Base-by-base conservation (phyloP, 805 yeast species). In the Lipomyces oligophaga region DNA sequence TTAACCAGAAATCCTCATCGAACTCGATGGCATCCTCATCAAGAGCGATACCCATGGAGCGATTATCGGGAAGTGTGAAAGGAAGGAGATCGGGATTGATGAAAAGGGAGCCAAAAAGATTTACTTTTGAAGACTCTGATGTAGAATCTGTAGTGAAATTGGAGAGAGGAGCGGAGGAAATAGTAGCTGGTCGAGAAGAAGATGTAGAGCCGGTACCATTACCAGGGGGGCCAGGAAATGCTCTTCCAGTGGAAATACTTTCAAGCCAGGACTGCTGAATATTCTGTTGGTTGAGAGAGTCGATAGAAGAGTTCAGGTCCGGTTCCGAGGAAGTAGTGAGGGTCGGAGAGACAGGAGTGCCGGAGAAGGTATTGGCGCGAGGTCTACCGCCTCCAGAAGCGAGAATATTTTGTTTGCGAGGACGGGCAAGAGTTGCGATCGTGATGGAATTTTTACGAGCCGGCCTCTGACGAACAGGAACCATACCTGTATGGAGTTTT, bases 401-500 rank as follows among this genome's bases (percentile, higher is more conserved):
- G 4, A 34, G 16, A 6, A 36, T 37, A 13, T 43, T 31, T 8
- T 30, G 30, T 13, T 36, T 44, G 26, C 43, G 42, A n/a, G 42
- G 48, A 7, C 54, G 51, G 26, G 31, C 38, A 24, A 50, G 48
- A 18, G 54, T 45, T 33, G 52, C 55, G 36, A 46, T 41, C 20
- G 55, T 46, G 47, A 46, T 49, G 5, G 55, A 51, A 44, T 48
- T 48, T 22, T 51, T 51, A 15, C 55, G 48, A 11, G 41, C 36
- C 42, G 38, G 55, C 18, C 52, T 45, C 22, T 37, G 33, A 28
- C 55, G 48, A 15, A 45, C 22, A 15, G 42, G 34, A 19, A 47
- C 36, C 21, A 51, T 43, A 21, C 49, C 49, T 5, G 46, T 30
- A 42, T 93, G 98, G 28, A 93, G 76, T 63, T 93, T 93, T 67